Evolutionary conservation across 208 protist genomes (phyloP).

Genomic region (Trypanosoma platydactyli): DNA sequence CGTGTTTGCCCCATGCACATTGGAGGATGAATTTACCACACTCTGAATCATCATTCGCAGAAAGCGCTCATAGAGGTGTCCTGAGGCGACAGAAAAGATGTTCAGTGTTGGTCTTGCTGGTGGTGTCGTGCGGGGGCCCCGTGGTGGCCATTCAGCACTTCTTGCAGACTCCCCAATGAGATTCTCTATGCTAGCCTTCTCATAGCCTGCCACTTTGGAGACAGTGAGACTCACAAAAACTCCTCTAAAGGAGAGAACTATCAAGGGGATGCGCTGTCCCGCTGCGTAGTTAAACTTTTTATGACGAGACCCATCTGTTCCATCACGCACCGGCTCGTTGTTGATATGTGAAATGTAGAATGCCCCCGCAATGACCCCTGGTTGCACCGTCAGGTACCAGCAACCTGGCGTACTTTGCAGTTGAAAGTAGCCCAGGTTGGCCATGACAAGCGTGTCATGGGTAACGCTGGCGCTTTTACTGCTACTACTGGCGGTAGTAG

Average conservation of each 20-base stretch:
- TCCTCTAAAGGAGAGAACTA: constrained; percentile 63
- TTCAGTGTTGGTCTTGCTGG: constrained; percentile 93
- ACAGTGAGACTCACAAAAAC: constrained; percentile 36
- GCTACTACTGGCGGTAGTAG: not conserved
- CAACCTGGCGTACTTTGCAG: constrained; percentile 91
- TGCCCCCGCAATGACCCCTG: constrained; percentile 47
- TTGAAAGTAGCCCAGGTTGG: constrained; percentile 97
- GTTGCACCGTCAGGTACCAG: constrained; percentile 77
- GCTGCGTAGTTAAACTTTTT: constrained; percentile 16
- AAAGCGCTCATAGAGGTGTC: constrained; percentile 99
- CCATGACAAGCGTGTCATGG: constrained; percentile 96
- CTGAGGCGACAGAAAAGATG: constrained; percentile 98
- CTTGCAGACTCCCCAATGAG: constrained; percentile 6
- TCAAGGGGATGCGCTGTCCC: constrained; percentile 42
- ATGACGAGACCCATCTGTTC: not conserved
- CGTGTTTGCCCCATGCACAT: constrained; percentile 68
- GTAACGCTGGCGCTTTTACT: constrained; percentile 5
- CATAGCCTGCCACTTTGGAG: constrained; percentile 14
- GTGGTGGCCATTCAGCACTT: constrained; percentile 41
- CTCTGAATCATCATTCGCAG: constrained; percentile 98
- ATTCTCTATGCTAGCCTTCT: constrained; percentile 10
- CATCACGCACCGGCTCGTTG: constrained; percentile 11
- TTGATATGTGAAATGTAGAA: constrained; percentile 61
- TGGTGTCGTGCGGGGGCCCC: constrained; percentile 1
- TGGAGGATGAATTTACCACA: constrained; percentile 90